These are phyloP conservation scores for Aureobasidium sp. DNA, from an alignment of 2,329 filamentous ascomycete genomes.

Conservation along the genomic window DNA sequence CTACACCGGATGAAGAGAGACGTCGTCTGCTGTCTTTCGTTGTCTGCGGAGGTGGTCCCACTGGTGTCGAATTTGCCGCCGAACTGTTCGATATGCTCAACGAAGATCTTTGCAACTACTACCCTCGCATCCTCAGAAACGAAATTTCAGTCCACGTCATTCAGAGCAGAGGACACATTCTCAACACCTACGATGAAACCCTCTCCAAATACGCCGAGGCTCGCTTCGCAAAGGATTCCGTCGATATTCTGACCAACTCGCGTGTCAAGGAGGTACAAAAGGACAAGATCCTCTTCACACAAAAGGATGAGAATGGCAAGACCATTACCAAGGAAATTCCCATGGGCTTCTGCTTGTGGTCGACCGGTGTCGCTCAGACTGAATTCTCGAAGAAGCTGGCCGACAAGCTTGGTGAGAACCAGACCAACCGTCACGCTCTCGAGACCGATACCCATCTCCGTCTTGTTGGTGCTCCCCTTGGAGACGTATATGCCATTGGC, in stretches of 20 bases:
- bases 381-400: constrained; percentile 70
- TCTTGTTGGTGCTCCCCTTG: constrained; percentile 76
- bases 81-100: constrained; percentile 95
- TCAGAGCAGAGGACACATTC: constrained; percentile 85
- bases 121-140: constrained; percentile 85
- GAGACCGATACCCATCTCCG: constrained; percentile 93
- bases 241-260: constrained; percentile 86
- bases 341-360: constrained; percentile 96
- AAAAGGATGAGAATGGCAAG: constrained; percentile 65
- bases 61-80: constrained; percentile 94
- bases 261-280: constrained; percentile 79
- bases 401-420: constrained; percentile 59
- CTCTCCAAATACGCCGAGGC: constrained; percentile 88
- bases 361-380: constrained; percentile 84
- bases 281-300: constrained; percentile 83
- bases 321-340: constrained; percentile 85
- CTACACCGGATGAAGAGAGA: constrained; percentile 80
- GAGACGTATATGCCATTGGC: constrained; percentile 92
- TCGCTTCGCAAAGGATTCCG: constrained; percentile 80
- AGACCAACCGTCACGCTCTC: constrained; percentile 83
- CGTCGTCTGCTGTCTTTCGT: constrained; percentile 86
- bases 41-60: constrained; percentile 89
- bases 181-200: constrained; percentile 97
- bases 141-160: constrained; percentile 97
- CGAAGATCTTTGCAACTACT: constrained; percentile 76